phyloP scores from a whole-genome alignment of 2,329 filamentous ascomycete genomes.

The Calcarisporium arbuscula region DNA sequence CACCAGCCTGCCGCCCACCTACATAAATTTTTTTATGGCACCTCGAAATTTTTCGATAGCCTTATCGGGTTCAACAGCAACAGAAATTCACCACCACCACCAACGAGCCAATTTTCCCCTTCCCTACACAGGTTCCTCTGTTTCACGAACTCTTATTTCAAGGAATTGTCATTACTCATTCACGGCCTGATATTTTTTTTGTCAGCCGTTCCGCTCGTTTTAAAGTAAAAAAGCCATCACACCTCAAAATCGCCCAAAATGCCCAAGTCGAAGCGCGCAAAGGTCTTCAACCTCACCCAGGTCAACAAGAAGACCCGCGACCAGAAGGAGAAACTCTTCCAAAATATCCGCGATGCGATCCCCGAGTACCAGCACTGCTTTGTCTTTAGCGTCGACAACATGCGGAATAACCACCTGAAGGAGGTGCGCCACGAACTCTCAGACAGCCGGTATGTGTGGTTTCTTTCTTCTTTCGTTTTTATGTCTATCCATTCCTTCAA shows the following conservation, averaged over 20 bases:
- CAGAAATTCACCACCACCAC: background rate
- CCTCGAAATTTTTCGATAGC: conserved; percentile 26
- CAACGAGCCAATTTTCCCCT: no score
- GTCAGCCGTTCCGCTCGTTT: background rate
- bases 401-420: conserved; percentile 96
- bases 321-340: conserved; percentile 83
- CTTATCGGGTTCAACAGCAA: conserved; percentile 21
- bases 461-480: conserved; percentile 6
- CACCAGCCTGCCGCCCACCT: conserved; percentile 12
- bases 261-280: conserved; percentile 94
- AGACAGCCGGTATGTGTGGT: conserved; percentile 69
- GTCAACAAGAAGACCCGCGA: conserved; percentile 90
- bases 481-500: background rate
- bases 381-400: conserved; percentile 91
- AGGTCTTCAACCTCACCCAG: conserved; percentile 83
- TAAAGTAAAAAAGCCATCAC: background rate
- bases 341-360: conserved; percentile 78
- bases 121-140: no score
- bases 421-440: conserved; percentile 77
- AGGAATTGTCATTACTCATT: no score
- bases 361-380: conserved; percentile 86
- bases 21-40: conserved; percentile 19
- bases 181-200: conserved; percentile 6
- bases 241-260: conserved; percentile 43
- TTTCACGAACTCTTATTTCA: no score